Base-by-base conservation (phyloP, 225 moss, liverwort and hornwort species). In the Polytrichum formosum region DNA sequence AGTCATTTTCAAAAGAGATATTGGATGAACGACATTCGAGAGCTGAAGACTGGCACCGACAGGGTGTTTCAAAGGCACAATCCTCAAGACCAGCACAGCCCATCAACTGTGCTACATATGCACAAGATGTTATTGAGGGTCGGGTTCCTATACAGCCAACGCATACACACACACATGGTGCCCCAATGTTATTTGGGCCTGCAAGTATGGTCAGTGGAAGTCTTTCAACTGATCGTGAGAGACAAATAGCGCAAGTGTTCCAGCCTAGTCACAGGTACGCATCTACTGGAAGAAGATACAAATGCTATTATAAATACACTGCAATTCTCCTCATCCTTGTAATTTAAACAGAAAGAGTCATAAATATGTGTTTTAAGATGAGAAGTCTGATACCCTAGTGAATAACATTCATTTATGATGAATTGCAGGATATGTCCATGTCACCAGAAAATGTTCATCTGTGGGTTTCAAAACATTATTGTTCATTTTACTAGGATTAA, bases 121-220 rank as follows among this genome's bases (percentile, higher is more conserved):
- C 94, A 69, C 88, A 94, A 83, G 95, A 98, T 79, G 98, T 93
- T 54, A 98, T 98, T 56, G 98, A 98, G 83, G 94, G 94, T 22
- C 80, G 98, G 67, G 88, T 88, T 66, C 74, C 81, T 72, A 73
- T 94, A 68, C 72, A 88, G 61, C 92, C 85, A 75, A 79, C 56
- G 21, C 90, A 84, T 66, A 83, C 80, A 73, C 91, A 90, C 70
- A 83, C 66, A 53, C 91, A 89, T 59, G 77, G 68, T 29, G 84
- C 67, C 75, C 85, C 86, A 6, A 81, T 90, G 70, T 67, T 93
- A 59, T 95, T 98, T 79, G 98, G 92, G 69, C 94, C 98, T 72
- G 90, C 88, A 23, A 92, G 91, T 76, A 87, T 94, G 61, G 65
- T 98, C 61, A 91, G 91, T 73, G 94, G 94, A 70, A 91, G 92